Percentiles rank a stretch among this genome's conserved stretches.
Evolutionary conservation across 805 yeast genomes (phyloP).

Genomic region (Cyberlindnera saturnus): DNA sequence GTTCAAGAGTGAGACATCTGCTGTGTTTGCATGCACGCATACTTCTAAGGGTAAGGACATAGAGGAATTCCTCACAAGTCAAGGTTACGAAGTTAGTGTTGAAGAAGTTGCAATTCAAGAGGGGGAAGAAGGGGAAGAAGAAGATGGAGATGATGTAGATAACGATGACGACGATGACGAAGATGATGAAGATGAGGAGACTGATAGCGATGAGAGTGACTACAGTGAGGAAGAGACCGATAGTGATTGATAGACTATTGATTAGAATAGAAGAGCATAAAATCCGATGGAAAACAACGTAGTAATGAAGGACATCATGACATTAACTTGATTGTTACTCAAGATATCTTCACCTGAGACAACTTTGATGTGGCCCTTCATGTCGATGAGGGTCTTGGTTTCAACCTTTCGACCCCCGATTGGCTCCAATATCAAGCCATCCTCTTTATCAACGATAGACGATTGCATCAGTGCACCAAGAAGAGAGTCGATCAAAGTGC

Average conservation of each 20-base stretch:
- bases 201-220: background rate
- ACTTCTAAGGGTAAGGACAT: conserved; percentile 51
- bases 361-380: conserved; percentile 17
- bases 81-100: conserved; percentile 56
- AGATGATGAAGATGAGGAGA: conserved; percentile 10
- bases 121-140: conserved; percentile 10
- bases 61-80: conserved; percentile 36
- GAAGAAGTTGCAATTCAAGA: conserved; percentile 39
- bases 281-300: conserved; percentile 25
- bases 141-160: conserved; percentile 19
- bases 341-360: conserved; percentile 31
- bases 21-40: conserved; percentile 68
- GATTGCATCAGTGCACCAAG: conserved; percentile 36
- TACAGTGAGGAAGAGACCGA: conserved; percentile 1
- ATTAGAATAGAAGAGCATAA: conserved; percentile 8
- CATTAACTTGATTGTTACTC: conserved; percentile 36
- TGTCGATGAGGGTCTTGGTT: conserved; percentile 15
- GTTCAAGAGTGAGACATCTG: conserved; percentile 51
- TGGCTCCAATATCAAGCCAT: conserved; percentile 23
- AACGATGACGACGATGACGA: conserved; percentile 16
- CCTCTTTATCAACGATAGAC: conserved; percentile 28
- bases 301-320: conserved; percentile 28
- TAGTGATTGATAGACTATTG: background rate
- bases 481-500: conserved; percentile 35
- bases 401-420: conserved; percentile 30